Percentiles rank a stretch among this genome's conserved stretches.
Evolutionary conservation across 192 early-diverging fungal species (phyloP).

Genomic region (Paraglomus occultum): DNA sequence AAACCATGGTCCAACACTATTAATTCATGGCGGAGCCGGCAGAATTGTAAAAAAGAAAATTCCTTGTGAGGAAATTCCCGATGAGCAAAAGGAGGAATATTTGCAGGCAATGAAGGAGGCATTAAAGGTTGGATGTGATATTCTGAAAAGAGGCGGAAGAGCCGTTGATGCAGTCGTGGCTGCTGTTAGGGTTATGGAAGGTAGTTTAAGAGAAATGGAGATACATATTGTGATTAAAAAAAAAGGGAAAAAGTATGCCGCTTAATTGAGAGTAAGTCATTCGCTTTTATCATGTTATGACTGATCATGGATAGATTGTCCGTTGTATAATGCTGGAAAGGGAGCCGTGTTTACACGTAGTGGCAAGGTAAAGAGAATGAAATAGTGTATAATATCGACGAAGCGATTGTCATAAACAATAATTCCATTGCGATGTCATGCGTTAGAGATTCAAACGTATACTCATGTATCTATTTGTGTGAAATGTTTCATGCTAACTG

Average conservation of each 20-base stretch:
- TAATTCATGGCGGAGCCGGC: slow-evolving; percentile 43
- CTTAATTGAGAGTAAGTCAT: not conserved
- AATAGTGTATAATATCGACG: too few species aligned
- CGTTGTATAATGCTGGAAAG: slow-evolving; percentile 52
- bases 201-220: slow-evolving; percentile 13
- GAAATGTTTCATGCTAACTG: not conserved
- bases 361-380: slow-evolving; percentile 34
- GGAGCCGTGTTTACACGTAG: slow-evolving; percentile 43
- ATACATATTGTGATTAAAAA: not conserved
- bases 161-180: slow-evolving; percentile 40
- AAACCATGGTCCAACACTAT: slow-evolving; percentile 27
- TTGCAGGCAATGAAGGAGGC: slow-evolving; percentile 33
- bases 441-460: too few species aligned
- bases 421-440: too few species aligned
- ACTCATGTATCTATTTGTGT: not conserved
- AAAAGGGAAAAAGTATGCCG: not conserved
- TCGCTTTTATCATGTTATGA: not conserved
- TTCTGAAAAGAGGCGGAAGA: slow-evolving; percentile 32
- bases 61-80: slow-evolving; percentile 31
- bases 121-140: slow-evolving; percentile 34
- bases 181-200: slow-evolving; percentile 38
- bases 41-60: slow-evolving; percentile 32
- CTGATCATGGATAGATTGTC: slow-evolving; percentile 35
- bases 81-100: slow-evolving; percentile 31
- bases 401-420: too few species aligned